These are phyloP conservation scores for Hygrocybe punicea DNA, from an alignment of 768 basidiomycete species.

Conservation along the genomic window DNA sequence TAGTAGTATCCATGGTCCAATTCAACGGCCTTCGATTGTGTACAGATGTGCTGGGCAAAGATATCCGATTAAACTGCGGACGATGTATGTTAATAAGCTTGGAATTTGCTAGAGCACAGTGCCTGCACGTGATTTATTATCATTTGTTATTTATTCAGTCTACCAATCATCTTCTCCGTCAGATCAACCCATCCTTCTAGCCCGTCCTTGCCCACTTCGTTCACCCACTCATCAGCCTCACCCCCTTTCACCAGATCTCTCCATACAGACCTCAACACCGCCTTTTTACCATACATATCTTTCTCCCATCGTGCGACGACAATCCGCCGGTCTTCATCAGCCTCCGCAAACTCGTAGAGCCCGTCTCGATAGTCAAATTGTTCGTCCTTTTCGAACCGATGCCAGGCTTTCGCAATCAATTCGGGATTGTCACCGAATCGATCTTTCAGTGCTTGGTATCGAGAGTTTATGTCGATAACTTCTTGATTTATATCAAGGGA, in stretches of 20 bases:
- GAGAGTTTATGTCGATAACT: slow-evolving; percentile 45
- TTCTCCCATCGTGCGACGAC: slow-evolving; percentile 56
- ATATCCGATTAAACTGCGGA: not conserved
- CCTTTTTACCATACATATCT: slow-evolving; percentile 50
- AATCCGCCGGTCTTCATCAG: slow-evolving; percentile 18
- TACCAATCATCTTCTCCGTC: slow-evolving; percentile 33
- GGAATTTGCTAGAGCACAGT: not conserved
- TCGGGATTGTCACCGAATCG: slow-evolving; percentile 33
- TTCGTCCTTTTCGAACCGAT: slow-evolving; percentile 45
- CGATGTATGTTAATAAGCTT: not conserved
- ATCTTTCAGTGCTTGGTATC: slow-evolving; percentile 43
- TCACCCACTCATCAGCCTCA: slow-evolving; percentile 57
- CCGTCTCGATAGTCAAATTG: slow-evolving; percentile 69
- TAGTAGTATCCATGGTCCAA: slow-evolving; percentile 23
- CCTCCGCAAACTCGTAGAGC: slow-evolving; percentile 48
- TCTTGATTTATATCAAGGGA: slow-evolving; percentile 50
- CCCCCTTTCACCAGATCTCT: slow-evolving; percentile 51
- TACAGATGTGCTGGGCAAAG: too few species aligned
- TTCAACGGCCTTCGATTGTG: not conserved
- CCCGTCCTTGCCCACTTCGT: slow-evolving; percentile 58
- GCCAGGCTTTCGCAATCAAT: slow-evolving; percentile 55
- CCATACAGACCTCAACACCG: slow-evolving; percentile 54
- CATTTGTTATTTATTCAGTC: slow-evolving; percentile 21
- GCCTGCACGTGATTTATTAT: not conserved
- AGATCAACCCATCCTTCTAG: slow-evolving; percentile 59